phyloP scores from a whole-genome alignment of 1,139 yeast species.

The Suhomyces anneliseae region DNA sequence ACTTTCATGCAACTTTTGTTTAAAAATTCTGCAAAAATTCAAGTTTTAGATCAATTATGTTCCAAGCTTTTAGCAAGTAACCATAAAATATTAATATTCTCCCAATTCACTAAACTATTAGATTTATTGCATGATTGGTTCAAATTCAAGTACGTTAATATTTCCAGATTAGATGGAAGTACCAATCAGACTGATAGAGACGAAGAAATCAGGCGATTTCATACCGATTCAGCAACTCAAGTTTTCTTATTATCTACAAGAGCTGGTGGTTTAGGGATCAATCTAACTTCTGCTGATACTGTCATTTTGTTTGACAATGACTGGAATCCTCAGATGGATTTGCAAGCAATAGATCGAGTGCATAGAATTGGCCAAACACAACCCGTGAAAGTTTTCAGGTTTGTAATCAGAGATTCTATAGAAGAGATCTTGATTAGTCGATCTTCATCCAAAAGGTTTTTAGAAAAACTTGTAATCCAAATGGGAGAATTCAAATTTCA shows the following conservation, averaged over 20 bases:
- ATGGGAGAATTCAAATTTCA: slow-evolving; percentile 72
- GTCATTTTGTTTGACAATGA: slow-evolving; percentile 89
- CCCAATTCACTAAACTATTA: slow-evolving; percentile 79
- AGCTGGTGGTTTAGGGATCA: slow-evolving; percentile 94
- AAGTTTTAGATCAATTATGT: slow-evolving; percentile 63
- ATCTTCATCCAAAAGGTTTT: slow-evolving; percentile 74
- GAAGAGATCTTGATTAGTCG: slow-evolving; percentile 78
- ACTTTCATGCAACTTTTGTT: slow-evolving; percentile 35
- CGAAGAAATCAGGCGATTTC: slow-evolving; percentile 58
- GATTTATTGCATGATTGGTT: slow-evolving; percentile 76
- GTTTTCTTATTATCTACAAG: slow-evolving; percentile 82
- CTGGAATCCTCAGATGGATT: slow-evolving; percentile 96
- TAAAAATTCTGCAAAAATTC: slow-evolving; percentile 68
- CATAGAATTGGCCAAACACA: slow-evolving; percentile 88
- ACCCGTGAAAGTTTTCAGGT: slow-evolving; percentile 79
- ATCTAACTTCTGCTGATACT: slow-evolving; percentile 82
- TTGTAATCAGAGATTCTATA: slow-evolving; percentile 73
- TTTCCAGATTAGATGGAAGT: slow-evolving; percentile 77
- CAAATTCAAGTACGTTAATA: slow-evolving; percentile 28
- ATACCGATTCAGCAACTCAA: slow-evolving; percentile 27
- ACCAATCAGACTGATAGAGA: slow-evolving; percentile 67
- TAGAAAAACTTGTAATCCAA: slow-evolving; percentile 82
- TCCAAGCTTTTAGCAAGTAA: slow-evolving; percentile 44
- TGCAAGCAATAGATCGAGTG: slow-evolving; percentile 94
- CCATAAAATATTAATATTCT: slow-evolving; percentile 76